These are phyloP conservation scores for Tolypocladium sp. DNA, from an alignment of 2,329 filamentous ascomycete species.

Conservation along the genomic window DNA sequence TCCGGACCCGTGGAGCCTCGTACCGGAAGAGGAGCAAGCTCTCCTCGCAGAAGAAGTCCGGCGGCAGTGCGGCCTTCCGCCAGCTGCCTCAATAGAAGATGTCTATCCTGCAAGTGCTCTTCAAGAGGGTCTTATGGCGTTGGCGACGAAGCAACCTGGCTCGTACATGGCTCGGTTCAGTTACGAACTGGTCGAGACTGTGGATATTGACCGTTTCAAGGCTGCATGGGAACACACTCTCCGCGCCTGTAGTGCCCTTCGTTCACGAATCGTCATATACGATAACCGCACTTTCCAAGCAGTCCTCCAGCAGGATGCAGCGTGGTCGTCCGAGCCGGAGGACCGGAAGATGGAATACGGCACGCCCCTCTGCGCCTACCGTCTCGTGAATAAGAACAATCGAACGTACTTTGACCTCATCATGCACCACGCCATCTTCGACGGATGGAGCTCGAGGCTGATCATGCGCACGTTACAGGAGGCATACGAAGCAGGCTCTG, in stretches of 20 bases:
- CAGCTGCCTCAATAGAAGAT: conserved; percentile 12
- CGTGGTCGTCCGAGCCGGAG: too few species aligned
- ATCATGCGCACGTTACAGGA: background rate
- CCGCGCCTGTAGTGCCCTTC: conserved; percentile 1
- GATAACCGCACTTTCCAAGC: background rate
- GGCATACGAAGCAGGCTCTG: background rate
- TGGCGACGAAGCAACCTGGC: conserved; percentile 20
- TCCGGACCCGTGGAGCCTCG: background rate
- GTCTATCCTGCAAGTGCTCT: conserved; percentile 29
- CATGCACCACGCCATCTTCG: background rate
- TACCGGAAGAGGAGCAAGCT: background rate
- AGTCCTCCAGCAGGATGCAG: background rate
- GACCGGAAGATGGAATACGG: too few species aligned
- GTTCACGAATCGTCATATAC: conserved; percentile 3
- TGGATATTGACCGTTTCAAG: conserved; percentile 14
- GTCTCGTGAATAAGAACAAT: background rate
- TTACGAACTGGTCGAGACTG: conserved; percentile 8
- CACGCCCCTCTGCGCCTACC: background rate
- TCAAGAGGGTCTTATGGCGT: conserved; percentile 28
- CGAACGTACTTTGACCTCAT: background rate
- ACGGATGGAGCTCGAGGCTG: background rate
- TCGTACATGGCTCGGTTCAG: conserved; percentile 25
- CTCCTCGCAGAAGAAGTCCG: too few species aligned
- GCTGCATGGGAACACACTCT: conserved; percentile 14
- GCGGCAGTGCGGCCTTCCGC: too few species aligned